Base-by-base conservation (phyloP, 352 stramenopile species). In the Phytophthora chlamydospora region DNA sequence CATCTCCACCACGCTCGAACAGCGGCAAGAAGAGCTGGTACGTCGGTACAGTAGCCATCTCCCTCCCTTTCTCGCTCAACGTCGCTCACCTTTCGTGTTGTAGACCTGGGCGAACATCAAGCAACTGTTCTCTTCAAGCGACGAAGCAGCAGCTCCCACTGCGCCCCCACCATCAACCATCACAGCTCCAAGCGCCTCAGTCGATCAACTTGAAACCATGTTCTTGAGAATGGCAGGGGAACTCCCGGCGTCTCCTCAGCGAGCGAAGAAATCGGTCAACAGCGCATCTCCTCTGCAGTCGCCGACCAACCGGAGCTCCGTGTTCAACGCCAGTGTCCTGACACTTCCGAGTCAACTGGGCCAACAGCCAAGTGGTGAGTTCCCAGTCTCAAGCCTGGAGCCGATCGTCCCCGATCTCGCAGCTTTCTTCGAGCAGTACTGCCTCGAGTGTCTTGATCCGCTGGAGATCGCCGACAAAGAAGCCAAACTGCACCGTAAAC, bases 401-500 rank as follows among this genome's bases (percentile, higher is more conserved):
- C 70, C 70, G 11, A 39, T 56, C 0, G 35, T 58, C 4, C 45
- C 27, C 4, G 64, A 71, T 11, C 19, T 38, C 12, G 38, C 45
- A 1, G 42, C 43, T 14, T 66, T 66, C 36, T 80, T 76, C 47
- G 45, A 35, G 35, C 48, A 67, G 17, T 81, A 65, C 36, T 66
- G 46, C 13, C 41, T 44, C 13, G 46, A 68, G 4, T 40, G 71
- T 33, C 58, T 80, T 7, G 60, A 66, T 24, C 19, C 46, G 32
- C 0, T 48, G 19, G 24, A 40, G 31, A 51, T 68, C 40, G 40
- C 57, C 41, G 62, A 84, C 12, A 73, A 71, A 46, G 66, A 84
- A 39, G 19, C 45, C 13, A 78, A 59, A 36, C 58, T 82, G 45
- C 66, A 79, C 39, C 71, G 75, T 19, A 75, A 68, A 35, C 63